Evolutionary conservation across 2,329 filamentous ascomycete genomes (phyloP).

Genomic region (Colletotrichum orbiculare): DNA sequence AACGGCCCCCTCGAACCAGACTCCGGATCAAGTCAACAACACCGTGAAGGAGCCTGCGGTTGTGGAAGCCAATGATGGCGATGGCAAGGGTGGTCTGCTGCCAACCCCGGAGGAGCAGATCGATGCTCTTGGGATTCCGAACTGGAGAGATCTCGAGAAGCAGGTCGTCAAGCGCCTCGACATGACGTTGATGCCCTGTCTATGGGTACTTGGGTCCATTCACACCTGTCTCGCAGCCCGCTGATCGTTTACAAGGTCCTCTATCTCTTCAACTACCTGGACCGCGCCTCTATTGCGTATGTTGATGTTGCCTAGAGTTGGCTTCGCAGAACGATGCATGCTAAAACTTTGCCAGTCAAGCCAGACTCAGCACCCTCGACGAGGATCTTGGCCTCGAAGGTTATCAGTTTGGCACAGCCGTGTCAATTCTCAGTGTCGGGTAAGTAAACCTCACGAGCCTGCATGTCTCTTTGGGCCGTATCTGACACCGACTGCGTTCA

Average conservation of each 20-base stretch:
- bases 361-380: conserved; percentile 39
- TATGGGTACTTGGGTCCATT: conserved; percentile 30
- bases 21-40: conserved; percentile 14
- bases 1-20: not conserved
- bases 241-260: not conserved
- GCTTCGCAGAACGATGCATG: not conserved
- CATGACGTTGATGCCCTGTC: conserved; percentile 38
- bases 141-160: conserved; percentile 39
- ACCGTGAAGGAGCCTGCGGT: conserved; percentile 3
- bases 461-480: not conserved
- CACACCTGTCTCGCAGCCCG: no score
- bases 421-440: conserved; percentile 42
- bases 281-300: conserved; percentile 38
- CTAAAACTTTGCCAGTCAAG: conserved; percentile 35
- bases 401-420: conserved; percentile 41
- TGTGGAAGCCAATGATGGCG: conserved; percentile 21
- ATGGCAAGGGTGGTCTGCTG: conserved; percentile 2
- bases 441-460: not conserved
- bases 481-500: not conserved
- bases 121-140: conserved; percentile 38
- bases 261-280: conserved; percentile 40
- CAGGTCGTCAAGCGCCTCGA: conserved; percentile 38
- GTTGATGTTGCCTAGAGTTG: fast-evolving
- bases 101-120: conserved; percentile 37
- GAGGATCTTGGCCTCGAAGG: conserved; percentile 40